Base-by-base conservation (phyloP, 1,284 basidiomycete genomes). In the Cryptococcus sp. region DNA sequence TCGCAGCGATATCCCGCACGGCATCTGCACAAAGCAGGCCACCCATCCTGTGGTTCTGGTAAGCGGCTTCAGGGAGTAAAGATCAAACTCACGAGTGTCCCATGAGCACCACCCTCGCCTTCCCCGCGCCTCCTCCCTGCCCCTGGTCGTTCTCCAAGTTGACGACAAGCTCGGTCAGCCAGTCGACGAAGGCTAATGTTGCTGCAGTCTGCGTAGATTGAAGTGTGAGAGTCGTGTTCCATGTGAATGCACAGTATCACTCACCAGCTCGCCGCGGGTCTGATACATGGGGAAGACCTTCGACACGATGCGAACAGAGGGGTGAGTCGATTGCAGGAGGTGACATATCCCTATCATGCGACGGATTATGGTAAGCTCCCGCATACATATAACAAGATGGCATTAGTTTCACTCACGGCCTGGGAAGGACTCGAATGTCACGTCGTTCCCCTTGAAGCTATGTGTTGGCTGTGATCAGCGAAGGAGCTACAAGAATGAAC, bases 271-370 rank as follows among this genome's bases (percentile, higher is more conserved):
- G 46, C 92, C 91, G 68, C 88, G 90, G 11, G 91, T 94, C 84
- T 96, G 89, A 68, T 96, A 97, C 3, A 85, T 87, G 28, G 93
- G 93, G 71, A 96, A 97, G 6, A 92, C 81, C 13, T 87, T 77
- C 51, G 84, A 87, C 70, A 92, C 86, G 8, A 91, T 85, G 18
- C 72, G 69, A 1, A 85, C 75, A 1, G 65, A 67, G 0, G 78
- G 71, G 43, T 80, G 74, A 0, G 80, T 81, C 37, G 78, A 73
- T 45, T 72, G 66, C 4, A 96, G 79, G 39, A 94, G 79, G 69
- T 94, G 88, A 48, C 84, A 82, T 23, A 97, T 78, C 46, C 91
- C 82, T 62, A 83, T 8, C 35, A 15, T 20, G n/a, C 18, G 23
- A 21, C 23, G n/a, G 4, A 40, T 47, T 45, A 61, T 47, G 9